Evolutionary conservation across 164 flowering plant species (phyloP).

Genomic region (Vitis riparia): DNA sequence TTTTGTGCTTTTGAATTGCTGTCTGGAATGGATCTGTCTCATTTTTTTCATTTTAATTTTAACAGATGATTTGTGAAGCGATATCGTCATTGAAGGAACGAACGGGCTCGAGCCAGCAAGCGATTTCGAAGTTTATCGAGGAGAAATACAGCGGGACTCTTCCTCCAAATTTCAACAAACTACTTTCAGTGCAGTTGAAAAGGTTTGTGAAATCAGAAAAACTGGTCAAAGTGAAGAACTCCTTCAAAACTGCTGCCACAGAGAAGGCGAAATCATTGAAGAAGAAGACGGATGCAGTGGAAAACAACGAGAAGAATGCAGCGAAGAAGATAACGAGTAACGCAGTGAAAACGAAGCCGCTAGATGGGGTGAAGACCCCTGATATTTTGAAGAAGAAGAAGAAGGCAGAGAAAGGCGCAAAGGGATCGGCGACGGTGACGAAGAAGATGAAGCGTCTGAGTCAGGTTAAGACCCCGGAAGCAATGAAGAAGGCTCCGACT

Average conservation of each 20-base stretch:
- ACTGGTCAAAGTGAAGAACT: constrained; percentile 43
- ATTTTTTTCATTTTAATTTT: not conserved
- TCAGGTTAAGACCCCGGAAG: constrained; percentile 4
- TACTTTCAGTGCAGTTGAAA: constrained; percentile 43
- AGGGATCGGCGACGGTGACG: not conserved
- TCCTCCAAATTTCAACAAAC: constrained; percentile 43
- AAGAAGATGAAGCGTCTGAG: constrained; percentile 4
- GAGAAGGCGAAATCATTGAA: not conserved
- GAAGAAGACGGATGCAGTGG: not conserved
- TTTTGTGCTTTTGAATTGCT: too few species aligned
- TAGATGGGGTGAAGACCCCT: constrained; percentile 31
- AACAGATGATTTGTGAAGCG: constrained; percentile 57
- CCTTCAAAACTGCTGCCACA: constrained; percentile 31
- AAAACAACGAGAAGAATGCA: not conserved
- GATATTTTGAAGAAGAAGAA: constrained; percentile 19
- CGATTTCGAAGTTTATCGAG: constrained; percentile 49
- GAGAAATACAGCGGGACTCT: constrained; percentile 33
- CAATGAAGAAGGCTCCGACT: not conserved
- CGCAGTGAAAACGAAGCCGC: constrained; percentile 26
- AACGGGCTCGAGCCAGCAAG: constrained; percentile 51
- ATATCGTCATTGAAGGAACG: constrained; percentile 46
- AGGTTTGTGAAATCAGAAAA: constrained; percentile 32
- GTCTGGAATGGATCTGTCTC: not conserved
- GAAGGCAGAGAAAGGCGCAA: not conserved
- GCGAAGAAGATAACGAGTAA: constrained; percentile 14